A percentile compares a stretch with the other conserved stretches of the same genome.
Evolutionary conservation across 805 yeast genomes (phyloP).

Genomic region (Kodamaea kaohsiungensis): DNA sequence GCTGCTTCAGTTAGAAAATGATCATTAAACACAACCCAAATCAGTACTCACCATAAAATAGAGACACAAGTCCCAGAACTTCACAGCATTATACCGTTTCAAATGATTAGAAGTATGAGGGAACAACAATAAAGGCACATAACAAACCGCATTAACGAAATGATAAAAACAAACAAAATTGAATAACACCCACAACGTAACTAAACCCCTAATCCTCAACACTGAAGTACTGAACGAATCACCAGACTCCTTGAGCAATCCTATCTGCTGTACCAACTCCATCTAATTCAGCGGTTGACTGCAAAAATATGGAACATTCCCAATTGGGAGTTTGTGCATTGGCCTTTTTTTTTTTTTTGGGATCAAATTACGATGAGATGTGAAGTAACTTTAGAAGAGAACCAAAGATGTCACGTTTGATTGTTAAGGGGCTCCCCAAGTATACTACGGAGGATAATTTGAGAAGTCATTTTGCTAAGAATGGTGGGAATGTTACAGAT

Average conservation of each 20-base stretch:
- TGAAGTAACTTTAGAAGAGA: conserved; percentile 4
- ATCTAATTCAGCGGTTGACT: conserved; percentile 1
- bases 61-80: conserved; percentile 18
- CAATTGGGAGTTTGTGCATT: not conserved
- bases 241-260: not conserved
- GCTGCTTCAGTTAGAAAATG: conserved; percentile 18
- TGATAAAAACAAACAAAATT: not conserved
- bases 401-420: conserved; percentile 72
- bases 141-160: not conserved
- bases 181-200: not conserved
- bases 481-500: conserved; percentile 75
- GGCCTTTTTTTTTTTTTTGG: not conserved
- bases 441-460: conserved; percentile 75
- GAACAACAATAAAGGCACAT: conserved; percentile 3
- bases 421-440: conserved; percentile 85
- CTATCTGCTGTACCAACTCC: conserved; percentile 8
- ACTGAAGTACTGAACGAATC: not conserved
- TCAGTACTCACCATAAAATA: conserved; percentile 9
- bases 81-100: conserved; percentile 3
- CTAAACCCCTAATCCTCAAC: conserved; percentile 2
- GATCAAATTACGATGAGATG: conserved; percentile 8
- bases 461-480: conserved; percentile 57
- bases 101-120: conserved; percentile 9
- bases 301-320: conserved; percentile 2
- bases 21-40: not conserved